These are phyloP conservation scores for Fonsecaea pugnacius DNA, from an alignment of 2,329 filamentous ascomycete species.

Conservation along the genomic window DNA sequence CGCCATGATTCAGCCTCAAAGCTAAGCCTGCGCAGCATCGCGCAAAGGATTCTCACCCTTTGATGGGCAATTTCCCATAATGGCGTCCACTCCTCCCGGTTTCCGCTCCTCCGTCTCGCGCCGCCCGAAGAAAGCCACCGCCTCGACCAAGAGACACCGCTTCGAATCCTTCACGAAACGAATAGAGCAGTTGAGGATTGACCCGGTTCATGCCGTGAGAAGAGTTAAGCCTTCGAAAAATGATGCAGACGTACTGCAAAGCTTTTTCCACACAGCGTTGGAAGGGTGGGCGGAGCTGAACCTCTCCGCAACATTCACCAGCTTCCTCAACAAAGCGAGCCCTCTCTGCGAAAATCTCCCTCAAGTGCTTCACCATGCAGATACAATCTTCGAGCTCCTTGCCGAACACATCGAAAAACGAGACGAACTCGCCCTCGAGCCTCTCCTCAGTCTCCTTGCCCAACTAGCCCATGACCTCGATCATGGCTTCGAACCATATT, in stretches of 20 bases:
- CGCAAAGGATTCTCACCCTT: too few relatives aligned
- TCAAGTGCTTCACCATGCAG: constrained; percentile 88
- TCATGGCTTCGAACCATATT: constrained; percentile 84
- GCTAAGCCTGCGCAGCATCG: not conserved
- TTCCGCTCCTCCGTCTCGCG: constrained; percentile 72
- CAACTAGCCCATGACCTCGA: constrained; percentile 96
- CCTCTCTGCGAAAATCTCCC: constrained; percentile 86
- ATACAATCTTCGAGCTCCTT: constrained; percentile 78
- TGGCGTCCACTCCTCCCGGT: constrained; percentile 62
- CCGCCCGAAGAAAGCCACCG: constrained; percentile 65
- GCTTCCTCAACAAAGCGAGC: constrained; percentile 74
- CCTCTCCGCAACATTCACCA: constrained; percentile 76
- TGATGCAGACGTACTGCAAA: constrained; percentile 70
- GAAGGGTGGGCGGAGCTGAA: constrained; percentile 93
- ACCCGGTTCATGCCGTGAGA: constrained; percentile 87
- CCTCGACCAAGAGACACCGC: constrained; percentile 79
- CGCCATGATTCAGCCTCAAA: not conserved
- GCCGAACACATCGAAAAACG: constrained; percentile 75
- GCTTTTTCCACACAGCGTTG: constrained; percentile 81
- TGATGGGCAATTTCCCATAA: constrained; percentile 28
- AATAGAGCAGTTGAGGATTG: constrained; percentile 88
- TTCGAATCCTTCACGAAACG: constrained; percentile 92
- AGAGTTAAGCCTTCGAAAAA: constrained; percentile 71
- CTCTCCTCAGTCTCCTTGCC: constrained; percentile 82
- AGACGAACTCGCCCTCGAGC: constrained; percentile 80